Evolutionary conservation across 306 rosid genomes (phyloP), one percentile per base, ranked within the genome.

Genomic region (Dryas octopetala): DNA sequence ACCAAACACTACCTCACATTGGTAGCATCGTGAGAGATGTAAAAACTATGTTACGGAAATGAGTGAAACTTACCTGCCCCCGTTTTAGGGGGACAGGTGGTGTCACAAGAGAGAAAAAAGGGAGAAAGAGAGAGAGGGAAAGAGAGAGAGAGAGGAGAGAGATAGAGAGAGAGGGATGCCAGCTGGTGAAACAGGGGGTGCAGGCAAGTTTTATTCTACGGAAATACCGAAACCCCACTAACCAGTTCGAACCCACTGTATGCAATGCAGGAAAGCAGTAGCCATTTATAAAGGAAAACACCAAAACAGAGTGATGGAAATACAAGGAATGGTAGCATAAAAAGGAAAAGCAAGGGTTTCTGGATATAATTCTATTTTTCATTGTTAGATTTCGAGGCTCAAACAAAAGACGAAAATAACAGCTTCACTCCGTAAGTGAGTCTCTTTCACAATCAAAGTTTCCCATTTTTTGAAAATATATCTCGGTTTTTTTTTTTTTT

Each of bases 1-100:
- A 41, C 68, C 14, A 32, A 49, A n/a, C 4, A 15, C 7, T 17
- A 43, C 7, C 14, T 41, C 50, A 41, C 68, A 41, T 63, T 4
- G 68, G 68, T 43, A 16, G 68, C 68, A 63, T 8, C 68, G 68
- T 26, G 49, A 41, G 43, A 7, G 50, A 63, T 16, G 68, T 16
- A 3, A 16, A 41, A 63, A 41, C 50, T 4, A 41, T 15, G 68
- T 43, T 41, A 28, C 26, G 49, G 26, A 14, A 52, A 16, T 40
- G n/a, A n/a, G n/a, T n/a, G n/a, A n/a, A n/a, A n/a, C n/a, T n/a
- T n/a, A n/a, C n/a, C n/a, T n/a, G n/a, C n/a, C n/a, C n/a, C n/a
- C n/a, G n/a, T n/a, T n/a, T n/a, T n/a, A n/a, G n/a, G n/a, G n/a
- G n/a, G n/a, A n/a, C n/a, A n/a, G n/a, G n/a, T n/a, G n/a, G n/a